phyloP scores from a whole-genome alignment of 2,329 filamentous ascomycete species.

The Sarocladium strictum region DNA sequence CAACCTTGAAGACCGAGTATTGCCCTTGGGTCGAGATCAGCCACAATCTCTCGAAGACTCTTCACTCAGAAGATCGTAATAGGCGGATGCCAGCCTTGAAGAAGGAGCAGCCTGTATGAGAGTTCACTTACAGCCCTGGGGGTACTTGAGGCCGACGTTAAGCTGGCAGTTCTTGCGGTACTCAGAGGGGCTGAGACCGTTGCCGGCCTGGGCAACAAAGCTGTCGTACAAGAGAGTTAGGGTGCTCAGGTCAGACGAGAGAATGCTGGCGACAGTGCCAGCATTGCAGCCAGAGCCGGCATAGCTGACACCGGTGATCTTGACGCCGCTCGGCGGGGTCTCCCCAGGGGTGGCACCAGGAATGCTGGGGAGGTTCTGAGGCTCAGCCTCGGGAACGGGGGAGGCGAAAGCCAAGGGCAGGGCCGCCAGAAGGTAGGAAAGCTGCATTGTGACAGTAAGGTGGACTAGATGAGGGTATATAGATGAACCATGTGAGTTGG shows the following conservation, averaged over 20 bases:
- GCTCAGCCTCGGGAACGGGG: neutral
- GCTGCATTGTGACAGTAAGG: slow-evolving; percentile 7
- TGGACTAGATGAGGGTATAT: neutral
- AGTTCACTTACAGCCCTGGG: slow-evolving; percentile 8
- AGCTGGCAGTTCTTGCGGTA: slow-evolving; percentile 10
- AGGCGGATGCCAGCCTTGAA: no score
- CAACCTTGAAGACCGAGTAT: slow-evolving; percentile 10
- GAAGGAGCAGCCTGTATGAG: neutral
- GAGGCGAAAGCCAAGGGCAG: slow-evolving; percentile 5
- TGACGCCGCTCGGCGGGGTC: neutral
- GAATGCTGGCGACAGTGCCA: slow-evolving; percentile 2
- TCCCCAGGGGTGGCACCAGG: neutral
- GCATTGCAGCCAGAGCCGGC: slow-evolving; percentile 9
- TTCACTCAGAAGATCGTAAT: no score
- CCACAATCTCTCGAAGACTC: no score
- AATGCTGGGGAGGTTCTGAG: neutral
- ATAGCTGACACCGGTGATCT: slow-evolving; percentile 8
- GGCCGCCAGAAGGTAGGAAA: slow-evolving; percentile 3
- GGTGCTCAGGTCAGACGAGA: slow-evolving; percentile 1
- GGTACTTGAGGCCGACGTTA: slow-evolving; percentile 7
- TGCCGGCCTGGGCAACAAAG: slow-evolving; percentile 7
- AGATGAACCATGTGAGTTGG: neutral
- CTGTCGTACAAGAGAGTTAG: slow-evolving; percentile 9
- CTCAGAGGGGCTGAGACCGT: neutral
- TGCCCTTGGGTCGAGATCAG: neutral